phyloP scores from a whole-genome alignment of 2,329 filamentous ascomycete genomes.

The Phyllosticta paracitricarpa region DNA sequence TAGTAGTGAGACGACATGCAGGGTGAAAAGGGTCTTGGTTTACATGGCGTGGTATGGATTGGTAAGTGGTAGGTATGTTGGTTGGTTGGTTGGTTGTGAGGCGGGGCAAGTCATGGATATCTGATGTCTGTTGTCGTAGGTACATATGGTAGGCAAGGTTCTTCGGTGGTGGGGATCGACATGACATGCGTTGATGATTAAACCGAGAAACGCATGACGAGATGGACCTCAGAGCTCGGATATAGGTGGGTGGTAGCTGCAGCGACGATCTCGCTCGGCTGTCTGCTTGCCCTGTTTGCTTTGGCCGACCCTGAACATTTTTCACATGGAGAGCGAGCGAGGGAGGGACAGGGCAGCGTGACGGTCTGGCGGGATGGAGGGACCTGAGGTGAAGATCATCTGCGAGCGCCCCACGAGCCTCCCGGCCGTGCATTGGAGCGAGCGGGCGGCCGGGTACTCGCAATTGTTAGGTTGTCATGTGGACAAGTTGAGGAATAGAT shows the following conservation, averaged over 20 bases:
- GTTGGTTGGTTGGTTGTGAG: too few species aligned
- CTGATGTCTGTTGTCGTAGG: too few species aligned
- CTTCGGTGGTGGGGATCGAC: too few species aligned
- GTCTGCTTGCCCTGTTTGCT: background rate
- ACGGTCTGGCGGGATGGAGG: background rate
- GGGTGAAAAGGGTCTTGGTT: too few species aligned
- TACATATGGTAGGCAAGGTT: too few species aligned
- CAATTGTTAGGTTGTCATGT: background rate
- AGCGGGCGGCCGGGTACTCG: background rate
- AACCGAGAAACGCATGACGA: background rate
- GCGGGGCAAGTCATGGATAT: too few species aligned
- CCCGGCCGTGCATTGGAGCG: background rate
- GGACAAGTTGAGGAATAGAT: background rate
- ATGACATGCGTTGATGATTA: too few species aligned
- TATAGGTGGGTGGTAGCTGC: background rate
- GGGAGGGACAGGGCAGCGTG: background rate
- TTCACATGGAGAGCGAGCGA: background rate
- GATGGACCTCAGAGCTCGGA: background rate
- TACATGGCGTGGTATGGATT: too few species aligned
- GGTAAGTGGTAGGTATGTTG: too few species aligned
- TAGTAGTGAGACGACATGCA: too few species aligned
- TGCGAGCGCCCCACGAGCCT: background rate
- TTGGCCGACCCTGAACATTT: background rate
- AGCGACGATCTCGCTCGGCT: background rate
- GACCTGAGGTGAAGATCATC: background rate